Evolutionary conservation across 805 yeast species (phyloP).

Genomic region (Kodamaea neixiangensis): DNA sequence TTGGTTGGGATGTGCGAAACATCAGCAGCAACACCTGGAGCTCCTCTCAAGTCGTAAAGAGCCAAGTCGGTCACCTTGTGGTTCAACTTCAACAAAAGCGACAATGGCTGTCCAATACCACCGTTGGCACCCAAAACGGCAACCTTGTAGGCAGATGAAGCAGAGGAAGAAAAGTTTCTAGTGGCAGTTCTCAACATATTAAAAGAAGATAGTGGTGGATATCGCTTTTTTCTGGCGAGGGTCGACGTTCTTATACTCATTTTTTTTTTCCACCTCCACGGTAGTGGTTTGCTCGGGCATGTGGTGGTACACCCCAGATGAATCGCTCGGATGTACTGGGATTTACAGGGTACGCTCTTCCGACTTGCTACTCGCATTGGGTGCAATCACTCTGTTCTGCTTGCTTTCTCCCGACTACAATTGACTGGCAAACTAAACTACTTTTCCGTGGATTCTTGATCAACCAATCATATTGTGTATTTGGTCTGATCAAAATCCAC

Average conservation of each 20-base stretch:
- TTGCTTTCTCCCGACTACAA: background rate
- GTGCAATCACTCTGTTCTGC: background rate
- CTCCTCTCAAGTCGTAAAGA: slow-evolving; percentile 86
- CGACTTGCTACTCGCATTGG: background rate
- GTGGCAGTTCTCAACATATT: slow-evolving; percentile 58
- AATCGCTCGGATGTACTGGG: background rate
- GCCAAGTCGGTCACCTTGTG: slow-evolving; percentile 84
- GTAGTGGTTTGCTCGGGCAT: background rate
- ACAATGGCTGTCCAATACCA: slow-evolving; percentile 91
- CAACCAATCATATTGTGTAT: background rate
- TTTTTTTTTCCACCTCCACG: slow-evolving; percentile 5
- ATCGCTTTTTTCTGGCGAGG: slow-evolving; percentile 5
- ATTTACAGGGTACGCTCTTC: background rate
- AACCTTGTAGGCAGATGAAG: slow-evolving; percentile 66
- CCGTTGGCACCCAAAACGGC: slow-evolving; percentile 84
- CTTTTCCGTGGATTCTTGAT: background rate
- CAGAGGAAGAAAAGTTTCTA: slow-evolving; percentile 68
- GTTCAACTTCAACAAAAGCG: slow-evolving; percentile 82
- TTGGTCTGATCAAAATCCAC: background rate
- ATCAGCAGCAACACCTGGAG: slow-evolving; percentile 97
- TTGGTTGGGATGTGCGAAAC: slow-evolving; percentile 91
- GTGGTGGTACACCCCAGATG: background rate
- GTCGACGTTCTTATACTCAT: slow-evolving; percentile 1
- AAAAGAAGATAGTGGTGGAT: slow-evolving; percentile 4
- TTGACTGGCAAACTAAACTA: background rate